Percentiles rank a stretch among this genome's conserved stretches.
Evolutionary conservation across 2,329 filamentous ascomycete genomes (phyloP).

Genomic region (Aspergillus sp.): DNA sequence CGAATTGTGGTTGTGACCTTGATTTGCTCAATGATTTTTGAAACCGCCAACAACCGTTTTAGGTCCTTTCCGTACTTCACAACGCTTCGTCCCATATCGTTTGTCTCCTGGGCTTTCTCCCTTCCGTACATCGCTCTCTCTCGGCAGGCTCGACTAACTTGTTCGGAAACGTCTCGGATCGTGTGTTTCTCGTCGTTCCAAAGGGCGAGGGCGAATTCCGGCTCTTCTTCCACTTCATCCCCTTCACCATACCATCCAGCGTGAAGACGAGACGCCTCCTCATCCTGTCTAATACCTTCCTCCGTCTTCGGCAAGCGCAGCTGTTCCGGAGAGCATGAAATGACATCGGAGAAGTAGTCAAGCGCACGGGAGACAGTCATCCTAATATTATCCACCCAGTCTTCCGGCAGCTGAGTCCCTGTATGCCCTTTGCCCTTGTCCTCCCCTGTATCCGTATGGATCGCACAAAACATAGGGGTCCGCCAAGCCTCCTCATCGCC

Average conservation of each 20-base stretch:
- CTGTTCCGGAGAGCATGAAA: slow-evolving; percentile 96
- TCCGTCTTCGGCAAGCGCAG: slow-evolving; percentile 80
- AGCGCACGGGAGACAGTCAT: slow-evolving; percentile 83
- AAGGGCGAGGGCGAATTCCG: slow-evolving; percentile 79
- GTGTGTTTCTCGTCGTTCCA: slow-evolving; percentile 99
- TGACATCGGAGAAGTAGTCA: slow-evolving; percentile 96
- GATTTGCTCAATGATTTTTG: slow-evolving; percentile 88
- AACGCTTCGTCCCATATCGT: slow-evolving; percentile 83
- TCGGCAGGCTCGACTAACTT: slow-evolving; percentile 85
- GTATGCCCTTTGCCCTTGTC: slow-evolving; percentile 52
- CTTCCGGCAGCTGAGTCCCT: slow-evolving; percentile 70
- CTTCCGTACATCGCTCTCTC: slow-evolving; percentile 68
- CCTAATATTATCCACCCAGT: slow-evolving; percentile 73
- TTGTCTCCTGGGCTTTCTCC: slow-evolving; percentile 79
- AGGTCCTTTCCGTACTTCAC: slow-evolving; percentile 75
- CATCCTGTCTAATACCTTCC: slow-evolving; percentile 77
- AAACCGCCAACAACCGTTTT: slow-evolving; percentile 70
- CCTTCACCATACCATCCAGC: slow-evolving; percentile 70
- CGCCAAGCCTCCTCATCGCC: slow-evolving; percentile 95
- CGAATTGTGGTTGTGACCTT: slow-evolving; percentile 94
- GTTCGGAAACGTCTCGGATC: slow-evolving; percentile 82
- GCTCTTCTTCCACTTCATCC: slow-evolving; percentile 61
- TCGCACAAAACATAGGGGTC: slow-evolving; percentile 78
- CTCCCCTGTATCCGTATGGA: slow-evolving; percentile 69
- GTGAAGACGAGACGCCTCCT: slow-evolving; percentile 72